These are phyloP conservation scores for Coemansia sp. DNA, from an alignment of 192 early-diverging fungal genomes.

Conservation along the genomic window DNA sequence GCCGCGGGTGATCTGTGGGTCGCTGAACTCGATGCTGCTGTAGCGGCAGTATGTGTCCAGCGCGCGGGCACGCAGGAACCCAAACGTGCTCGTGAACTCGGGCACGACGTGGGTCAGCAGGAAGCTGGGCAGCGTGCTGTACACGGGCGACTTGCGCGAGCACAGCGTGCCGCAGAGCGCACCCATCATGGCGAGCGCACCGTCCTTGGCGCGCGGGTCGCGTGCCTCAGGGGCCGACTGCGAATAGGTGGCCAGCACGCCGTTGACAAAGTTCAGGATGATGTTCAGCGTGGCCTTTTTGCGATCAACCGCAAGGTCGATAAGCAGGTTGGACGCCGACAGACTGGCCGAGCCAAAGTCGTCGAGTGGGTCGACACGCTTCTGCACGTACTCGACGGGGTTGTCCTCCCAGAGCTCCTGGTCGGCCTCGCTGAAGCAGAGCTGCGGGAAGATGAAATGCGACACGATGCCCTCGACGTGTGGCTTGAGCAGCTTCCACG, in stretches of 20 bases:
- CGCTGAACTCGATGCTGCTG: slow-evolving; percentile 59
- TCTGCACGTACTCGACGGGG: slow-evolving; percentile 87
- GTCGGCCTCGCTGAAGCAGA: slow-evolving; percentile 86
- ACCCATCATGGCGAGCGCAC: slow-evolving; percentile 85
- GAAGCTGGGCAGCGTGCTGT: slow-evolving; percentile 76
- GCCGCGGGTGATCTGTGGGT: slow-evolving; percentile 54
- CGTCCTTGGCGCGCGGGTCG: slow-evolving; percentile 80
- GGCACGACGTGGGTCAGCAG: slow-evolving; percentile 83
- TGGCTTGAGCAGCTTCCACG: slow-evolving; percentile 89
- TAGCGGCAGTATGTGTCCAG: slow-evolving; percentile 54
- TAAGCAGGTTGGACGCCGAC: slow-evolving; percentile 74
- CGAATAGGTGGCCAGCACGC: slow-evolving; percentile 64
- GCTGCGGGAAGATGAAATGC: slow-evolving; percentile 90
- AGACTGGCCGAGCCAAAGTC: slow-evolving; percentile 75
- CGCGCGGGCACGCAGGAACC: slow-evolving; percentile 78
- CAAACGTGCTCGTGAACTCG: slow-evolving; percentile 81
- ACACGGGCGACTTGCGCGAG: slow-evolving; percentile 68
- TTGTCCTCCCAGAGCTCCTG: slow-evolving; percentile 90
- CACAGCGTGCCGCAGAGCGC: slow-evolving; percentile 66
- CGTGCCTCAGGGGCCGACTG: slow-evolving; percentile 64
- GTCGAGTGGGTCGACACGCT: slow-evolving; percentile 75
- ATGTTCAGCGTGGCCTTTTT: slow-evolving; percentile 74
- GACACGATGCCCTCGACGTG: slow-evolving; percentile 75
- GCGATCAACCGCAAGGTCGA: slow-evolving; percentile 72
- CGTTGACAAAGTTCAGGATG: slow-evolving; percentile 77